Evolutionary conservation across 2,329 filamentous ascomycete genomes (phyloP), one percentile per base, ranked within the genome.

Genomic region (Ambrosiella beaveri): DNA sequence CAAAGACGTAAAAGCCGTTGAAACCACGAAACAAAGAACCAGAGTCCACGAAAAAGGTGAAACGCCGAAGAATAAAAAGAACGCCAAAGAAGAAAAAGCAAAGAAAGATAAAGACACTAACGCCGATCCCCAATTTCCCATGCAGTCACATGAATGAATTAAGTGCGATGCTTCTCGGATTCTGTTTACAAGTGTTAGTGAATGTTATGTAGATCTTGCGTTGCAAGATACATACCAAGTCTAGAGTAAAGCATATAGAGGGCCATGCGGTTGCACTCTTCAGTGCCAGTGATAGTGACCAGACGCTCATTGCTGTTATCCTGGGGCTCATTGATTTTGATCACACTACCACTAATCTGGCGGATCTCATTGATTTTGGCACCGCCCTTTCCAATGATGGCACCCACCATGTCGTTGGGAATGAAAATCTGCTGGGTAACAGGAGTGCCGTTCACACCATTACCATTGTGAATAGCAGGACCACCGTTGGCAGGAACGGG

Each of bases 181-280:
- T 73, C 71, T 73, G 62, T 63, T 35, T 52, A 57, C 49, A 64
- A 68, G 65, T 13, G 38, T 41, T 49, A 39, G 27, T 44, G 37
- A 39, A 19, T 6, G 45, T 7, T 41, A 19, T 35, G 40, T 47
- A 49, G 13, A 15, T 41, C 36, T 50, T 9, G 56, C 17, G 40
- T 27, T 38, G 13, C 12, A 62, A 35, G 11, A 7, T 37, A 54
- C 76, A 74, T 70, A 95, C 93, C 93, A 70, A 98, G 85, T 77
- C 93, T 82, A 61, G 88, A 94, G 73, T 98, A 98, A 58, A 98
- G 81, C 90, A 98, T 96, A 74, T 97, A 98, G 58, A 98, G 74
- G n/a, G 93, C 93, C 90, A 98, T 97, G 67, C 95, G 88, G 73
- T 98, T 98, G 76, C 89, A 96, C 72, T 98, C 93, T 66, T 94